Evolutionary conservation across 2,329 filamentous ascomycete genomes (phyloP).

Genomic region (Beauveria bassiana): DNA sequence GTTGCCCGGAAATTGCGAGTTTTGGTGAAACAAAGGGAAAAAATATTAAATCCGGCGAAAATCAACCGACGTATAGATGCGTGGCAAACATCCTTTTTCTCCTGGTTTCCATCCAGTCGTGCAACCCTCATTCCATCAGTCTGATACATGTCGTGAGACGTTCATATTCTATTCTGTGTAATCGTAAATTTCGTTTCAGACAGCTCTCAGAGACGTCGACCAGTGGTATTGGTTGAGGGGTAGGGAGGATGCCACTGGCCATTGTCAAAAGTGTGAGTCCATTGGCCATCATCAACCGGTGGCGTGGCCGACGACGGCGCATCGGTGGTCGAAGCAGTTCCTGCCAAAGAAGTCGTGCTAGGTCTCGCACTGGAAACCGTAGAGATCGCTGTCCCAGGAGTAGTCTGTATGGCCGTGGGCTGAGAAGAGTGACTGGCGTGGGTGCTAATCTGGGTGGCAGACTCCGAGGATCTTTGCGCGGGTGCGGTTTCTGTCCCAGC

Average conservation of each 20-base stretch:
- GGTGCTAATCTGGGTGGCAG: background rate
- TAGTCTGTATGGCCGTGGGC: background rate
- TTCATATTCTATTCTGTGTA: background rate
- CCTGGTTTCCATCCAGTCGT: background rate
- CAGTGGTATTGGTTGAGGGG: slow-evolving; percentile 35
- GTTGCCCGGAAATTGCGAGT: background rate
- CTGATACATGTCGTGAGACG: slow-evolving; percentile 6
- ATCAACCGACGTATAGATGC: background rate
- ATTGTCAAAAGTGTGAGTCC: slow-evolving; percentile 31
- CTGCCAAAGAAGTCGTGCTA: background rate
- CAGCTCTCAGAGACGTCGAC: background rate
- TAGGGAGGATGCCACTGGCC: slow-evolving; percentile 40
- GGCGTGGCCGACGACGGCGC: slow-evolving; percentile 14
- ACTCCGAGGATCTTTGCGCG: slow-evolving; percentile 10
- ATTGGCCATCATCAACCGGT: slow-evolving; percentile 6
- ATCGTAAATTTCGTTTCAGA: background rate
- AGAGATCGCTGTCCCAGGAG: no score
- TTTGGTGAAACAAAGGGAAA: background rate
- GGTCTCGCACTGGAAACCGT: background rate
- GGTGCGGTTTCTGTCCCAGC: background rate
- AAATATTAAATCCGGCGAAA: background rate
- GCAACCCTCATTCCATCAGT: background rate
- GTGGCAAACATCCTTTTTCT: background rate
- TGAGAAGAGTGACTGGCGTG: background rate
- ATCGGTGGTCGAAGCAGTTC: background rate